Evolutionary conservation across 495 filamentous ascomycete genomes (phyloP).

Genomic region (Podospora tetraspora): DNA sequence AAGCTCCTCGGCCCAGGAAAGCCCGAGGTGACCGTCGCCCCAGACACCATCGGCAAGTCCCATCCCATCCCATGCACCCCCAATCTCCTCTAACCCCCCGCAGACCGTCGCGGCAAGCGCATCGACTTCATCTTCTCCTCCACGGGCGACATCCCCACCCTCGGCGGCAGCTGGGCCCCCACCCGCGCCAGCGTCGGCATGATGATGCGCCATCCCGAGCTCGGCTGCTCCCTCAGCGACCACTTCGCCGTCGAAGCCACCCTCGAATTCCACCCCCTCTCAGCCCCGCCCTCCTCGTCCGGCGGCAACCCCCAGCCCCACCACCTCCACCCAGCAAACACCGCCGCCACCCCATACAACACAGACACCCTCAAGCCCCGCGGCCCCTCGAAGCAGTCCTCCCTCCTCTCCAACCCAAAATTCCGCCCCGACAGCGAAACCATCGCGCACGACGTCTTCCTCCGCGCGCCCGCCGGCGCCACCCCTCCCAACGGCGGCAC

Average conservation of each 20-base stretch:
- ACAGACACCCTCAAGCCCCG: conserved; percentile 14
- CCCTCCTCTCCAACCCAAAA: not conserved
- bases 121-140: conserved; percentile 89
- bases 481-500: conserved; percentile 17
- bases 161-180: conserved; percentile 57
- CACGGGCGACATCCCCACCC: conserved; percentile 22
- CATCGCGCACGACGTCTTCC: conserved; percentile 1
- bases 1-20: conserved; percentile 50
- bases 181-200: conserved; percentile 67
- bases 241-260: conserved; percentile 83
- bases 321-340: conserved; percentile 1
- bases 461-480: conserved; percentile 8
- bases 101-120: conserved; percentile 70
- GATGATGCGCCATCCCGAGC: conserved; percentile 72
- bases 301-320: not conserved
- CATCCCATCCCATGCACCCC: not conserved
- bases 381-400: conserved; percentile 12
- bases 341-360: not conserved
- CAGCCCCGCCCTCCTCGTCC: conserved; percentile 1
- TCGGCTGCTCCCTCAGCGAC: conserved; percentile 82
- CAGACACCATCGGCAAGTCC: conserved; percentile 37
- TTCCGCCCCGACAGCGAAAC: conserved; percentile 9
- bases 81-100: not conserved
- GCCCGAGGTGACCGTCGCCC: conserved; percentile 45
- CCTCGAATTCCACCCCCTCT: conserved; percentile 40